phyloP scores from a whole-genome alignment of 1,284 basidiomycete species.

The Ganoderma leucocontextum region DNA sequence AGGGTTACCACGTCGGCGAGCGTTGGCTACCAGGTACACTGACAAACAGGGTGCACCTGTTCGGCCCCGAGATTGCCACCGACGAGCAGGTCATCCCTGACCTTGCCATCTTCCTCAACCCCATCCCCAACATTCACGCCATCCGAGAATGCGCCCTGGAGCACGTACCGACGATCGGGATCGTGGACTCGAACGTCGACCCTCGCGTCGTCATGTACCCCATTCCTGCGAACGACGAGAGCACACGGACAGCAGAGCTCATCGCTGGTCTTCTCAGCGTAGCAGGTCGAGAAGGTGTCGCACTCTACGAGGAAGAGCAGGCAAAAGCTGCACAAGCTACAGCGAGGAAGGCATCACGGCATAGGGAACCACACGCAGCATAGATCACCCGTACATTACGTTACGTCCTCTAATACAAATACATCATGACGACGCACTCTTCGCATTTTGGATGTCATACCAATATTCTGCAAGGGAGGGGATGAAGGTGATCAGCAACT shows the following conservation, averaged over 20 bases:
- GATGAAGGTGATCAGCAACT: slow-evolving; percentile 12
- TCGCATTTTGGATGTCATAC: slow-evolving; percentile 66
- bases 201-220: slow-evolving; percentile 98
- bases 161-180: slow-evolving; percentile 88
- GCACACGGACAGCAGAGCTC: slow-evolving; percentile 88
- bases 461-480: slow-evolving; percentile 61
- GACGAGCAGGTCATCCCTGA: slow-evolving; percentile 80
- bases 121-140: slow-evolving; percentile 82
- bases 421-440: slow-evolving; percentile 35
- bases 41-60: slow-evolving; percentile 89
- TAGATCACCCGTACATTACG: slow-evolving; percentile 25
- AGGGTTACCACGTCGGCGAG: slow-evolving; percentile 86
- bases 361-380: slow-evolving; percentile 14
- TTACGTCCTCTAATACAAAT: slow-evolving; percentile 34
- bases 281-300: slow-evolving; percentile 87
- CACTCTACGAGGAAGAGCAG: slow-evolving; percentile 42
- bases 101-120: slow-evolving; percentile 90
- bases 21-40: slow-evolving; percentile 95
- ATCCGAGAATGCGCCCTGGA: slow-evolving; percentile 88
- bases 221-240: slow-evolving; percentile 98
- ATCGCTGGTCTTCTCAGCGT: slow-evolving; percentile 91
- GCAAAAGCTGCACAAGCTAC: slow-evolving; percentile 24
- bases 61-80: slow-evolving; percentile 67
- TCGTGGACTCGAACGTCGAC: slow-evolving; percentile 96
- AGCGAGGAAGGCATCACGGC: slow-evolving; percentile 18